Percentiles rank a stretch among this genome's conserved stretches.
Conservation (phyloP, 331 rosid species). For the Rosa hybrid region DNA sequence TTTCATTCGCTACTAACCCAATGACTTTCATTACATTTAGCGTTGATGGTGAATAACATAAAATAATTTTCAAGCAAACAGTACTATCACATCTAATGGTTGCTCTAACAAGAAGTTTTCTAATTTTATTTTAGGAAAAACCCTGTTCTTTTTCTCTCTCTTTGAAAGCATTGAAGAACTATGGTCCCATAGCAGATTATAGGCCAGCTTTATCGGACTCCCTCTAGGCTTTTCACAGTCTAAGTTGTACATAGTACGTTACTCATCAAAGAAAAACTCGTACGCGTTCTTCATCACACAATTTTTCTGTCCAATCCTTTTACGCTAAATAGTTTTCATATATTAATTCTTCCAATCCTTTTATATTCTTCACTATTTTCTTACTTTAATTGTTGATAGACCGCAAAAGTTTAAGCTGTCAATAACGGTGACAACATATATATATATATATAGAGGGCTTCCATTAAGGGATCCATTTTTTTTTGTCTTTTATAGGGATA, state of each 20-base stretch:
- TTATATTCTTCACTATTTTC: too few relatives aligned
- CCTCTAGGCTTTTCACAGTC: background rate
- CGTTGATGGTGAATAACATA: background rate
- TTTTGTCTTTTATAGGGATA: too few relatives aligned
- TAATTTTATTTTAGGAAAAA: background rate
- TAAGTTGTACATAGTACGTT: background rate
- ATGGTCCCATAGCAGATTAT: background rate
- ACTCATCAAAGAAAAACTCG: background rate
- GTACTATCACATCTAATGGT: background rate
- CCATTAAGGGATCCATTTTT: too few relatives aligned
- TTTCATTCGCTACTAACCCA: too few relatives aligned
- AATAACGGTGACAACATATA: too few relatives aligned
- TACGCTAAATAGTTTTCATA: background rate
- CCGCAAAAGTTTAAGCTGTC: too few relatives aligned
- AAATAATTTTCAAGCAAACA: background rate
- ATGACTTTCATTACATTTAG: too few relatives aligned
- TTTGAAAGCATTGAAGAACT: slow-evolving; percentile 5
- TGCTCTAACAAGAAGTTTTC: background rate
- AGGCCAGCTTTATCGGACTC: background rate
- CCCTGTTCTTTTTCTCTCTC: background rate
- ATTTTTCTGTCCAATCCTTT: background rate
- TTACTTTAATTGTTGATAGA: too few relatives aligned
- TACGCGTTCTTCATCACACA: background rate
- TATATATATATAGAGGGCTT: too few relatives aligned
- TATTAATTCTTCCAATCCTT: background rate